A percentile compares a stretch with the other conserved stretches of the same genome.
Conservation (phyloP, 176 grass and related monocot species). For the Oryza coarctata region DNA sequence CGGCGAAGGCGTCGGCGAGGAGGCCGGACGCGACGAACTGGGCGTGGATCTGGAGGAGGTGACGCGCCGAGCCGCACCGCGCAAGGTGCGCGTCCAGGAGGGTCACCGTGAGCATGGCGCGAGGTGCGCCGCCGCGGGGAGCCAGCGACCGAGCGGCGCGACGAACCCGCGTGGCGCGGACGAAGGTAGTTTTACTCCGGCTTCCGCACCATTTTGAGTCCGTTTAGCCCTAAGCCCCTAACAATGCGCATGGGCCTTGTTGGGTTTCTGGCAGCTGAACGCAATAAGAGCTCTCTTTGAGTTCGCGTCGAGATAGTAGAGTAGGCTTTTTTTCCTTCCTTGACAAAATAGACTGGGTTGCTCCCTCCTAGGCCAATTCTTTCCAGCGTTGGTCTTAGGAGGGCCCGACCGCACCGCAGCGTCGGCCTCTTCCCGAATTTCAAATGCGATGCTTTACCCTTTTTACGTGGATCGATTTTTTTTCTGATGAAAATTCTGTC, state of each 20-base stretch:
- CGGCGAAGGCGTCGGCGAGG: slow-evolving; percentile 73
- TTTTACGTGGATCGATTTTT: too few relatives aligned
- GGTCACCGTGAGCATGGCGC: slow-evolving; percentile 59
- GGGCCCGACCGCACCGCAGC: too few relatives aligned
- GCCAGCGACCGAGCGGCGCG: neutral
- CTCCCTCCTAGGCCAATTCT: too few relatives aligned
- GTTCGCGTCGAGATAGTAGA: too few relatives aligned
- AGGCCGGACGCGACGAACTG: slow-evolving; percentile 71
- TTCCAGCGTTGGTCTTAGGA: too few relatives aligned
- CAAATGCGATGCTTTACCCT: too few relatives aligned
- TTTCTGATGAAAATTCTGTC: too few relatives aligned
- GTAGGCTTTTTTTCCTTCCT: too few relatives aligned
- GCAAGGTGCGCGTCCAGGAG: slow-evolving; percentile 73
- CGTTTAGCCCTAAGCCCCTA: neutral
- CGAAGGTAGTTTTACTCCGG: neutral
- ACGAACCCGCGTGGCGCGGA: too few relatives aligned
- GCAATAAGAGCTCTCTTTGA: neutral
- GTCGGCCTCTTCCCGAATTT: too few relatives aligned
- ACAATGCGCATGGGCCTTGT: neutral
- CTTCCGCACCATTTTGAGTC: neutral
- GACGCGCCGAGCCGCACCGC: slow-evolving; percentile 46
- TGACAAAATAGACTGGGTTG: too few relatives aligned
- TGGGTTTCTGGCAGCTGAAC: neutral
- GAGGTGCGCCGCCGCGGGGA: neutral
- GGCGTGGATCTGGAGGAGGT: slow-evolving; percentile 72